Base-by-base conservation (phyloP, 2,329 filamentous ascomycete species). In the Hypoxylon sp. region DNA sequence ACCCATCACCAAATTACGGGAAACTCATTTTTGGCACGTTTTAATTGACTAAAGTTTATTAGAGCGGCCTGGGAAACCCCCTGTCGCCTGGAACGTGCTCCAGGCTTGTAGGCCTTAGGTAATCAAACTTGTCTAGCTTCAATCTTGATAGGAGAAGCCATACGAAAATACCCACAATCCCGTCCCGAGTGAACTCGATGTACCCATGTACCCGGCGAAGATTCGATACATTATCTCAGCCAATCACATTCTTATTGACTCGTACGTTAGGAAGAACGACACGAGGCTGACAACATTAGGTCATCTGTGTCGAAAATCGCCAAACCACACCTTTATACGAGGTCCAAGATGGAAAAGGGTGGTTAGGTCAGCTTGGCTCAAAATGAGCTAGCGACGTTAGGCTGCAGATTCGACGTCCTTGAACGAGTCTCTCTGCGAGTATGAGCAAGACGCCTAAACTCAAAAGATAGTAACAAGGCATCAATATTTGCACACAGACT, bases 401-500 rank as follows among this genome's bases (percentile, higher is more conserved):
- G 74, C 68, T 68, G 59, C 57, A 73, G 61, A 72, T 73, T 73
- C 78, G 80, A 81, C 73, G 62, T 75, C 75, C 78, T 75, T 74
- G 78, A 75, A 76, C 75, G 53, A 61, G 72, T 79, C 80, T 78
- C 68, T 48, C 62, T 74, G 75, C 69, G 74, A 75, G 79, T 73
- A 72, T 75, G 74, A 70, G 80, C 87, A 89, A 88, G 84, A 89
- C 87, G 87, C 80, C 74, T 72, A 75, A 72, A 67, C 75, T 77
- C 80, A 81, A 80, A 78, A 80, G 81, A 79, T 73, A 74, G 77
- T 77, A 74, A 74, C 79, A 80, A 80, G 82, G 79, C 76, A 75
- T 88, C 82, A 65, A 87, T 97, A 86, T 97, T 86, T 93, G 94
- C 94, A 97, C 92, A 90, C 89, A 92, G 94, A 97, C 94, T 96